Evolutionary conservation across 2,329 filamentous ascomycete species (phyloP), one percentile per base, ranked within the genome.

Genomic region (Purpureocillium takamizusanense): DNA sequence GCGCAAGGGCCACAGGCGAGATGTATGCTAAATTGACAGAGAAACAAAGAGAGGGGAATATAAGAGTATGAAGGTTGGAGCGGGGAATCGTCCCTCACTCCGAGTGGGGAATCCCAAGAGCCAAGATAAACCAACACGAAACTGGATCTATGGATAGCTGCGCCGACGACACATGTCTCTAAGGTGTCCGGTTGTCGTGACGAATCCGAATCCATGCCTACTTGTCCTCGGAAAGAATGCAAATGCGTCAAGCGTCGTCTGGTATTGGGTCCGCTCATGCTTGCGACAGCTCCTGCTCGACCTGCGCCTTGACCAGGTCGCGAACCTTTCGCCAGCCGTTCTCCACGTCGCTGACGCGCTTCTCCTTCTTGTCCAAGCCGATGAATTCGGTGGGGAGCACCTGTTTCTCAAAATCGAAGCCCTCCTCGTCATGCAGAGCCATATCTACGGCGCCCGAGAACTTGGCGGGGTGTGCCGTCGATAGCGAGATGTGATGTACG

Each of bases 381-480:
- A 83, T 65, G 54, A 95, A 92, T 63, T 95, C 86, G 41, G 74
- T 60, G 0, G 90, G 90, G 39, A 94, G 70, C 1, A 97, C 83
- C 45, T 82, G 76, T 45, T 72, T 61, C 31, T 76, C 69, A 56
- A 95, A 95, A 50, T 78, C 72, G 51, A 94, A 95, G 1, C 73
- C 79, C n/a, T 72, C 59, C 55, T 85, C 72, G 8, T 74, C 74
- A 46, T 78, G 74, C 42, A 97, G 68, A 0, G 90, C 88, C 35
- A 83, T 51, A 50, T 89, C 83, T 2, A 98, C 90, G 0, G 89
- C 89, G 25, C 78, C 77, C 0, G 83, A 80, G 55, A 98, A 98
- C 62, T 98, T 98, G 44, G 90, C 92, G 0, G 92, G 90, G 61
- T 98, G 92, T 3, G 92, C 92, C 2, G 92, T 98, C 2, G 89